These are phyloP conservation scores for Erucastrum elatum DNA, from an alignment of 345 rosid genomes.

Conservation along the genomic window DNA sequence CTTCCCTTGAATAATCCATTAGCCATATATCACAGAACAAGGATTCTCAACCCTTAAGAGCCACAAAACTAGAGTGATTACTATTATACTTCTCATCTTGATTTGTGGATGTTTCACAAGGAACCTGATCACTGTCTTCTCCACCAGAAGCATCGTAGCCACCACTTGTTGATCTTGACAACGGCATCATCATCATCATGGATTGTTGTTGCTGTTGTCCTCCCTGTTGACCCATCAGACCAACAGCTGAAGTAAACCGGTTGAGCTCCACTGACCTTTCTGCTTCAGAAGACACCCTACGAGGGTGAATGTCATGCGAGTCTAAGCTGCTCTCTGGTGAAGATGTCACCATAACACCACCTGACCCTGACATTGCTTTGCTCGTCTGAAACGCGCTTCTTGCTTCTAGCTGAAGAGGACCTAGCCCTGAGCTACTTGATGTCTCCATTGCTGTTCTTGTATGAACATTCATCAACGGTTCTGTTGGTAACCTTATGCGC, in stretches of 20 bases:
- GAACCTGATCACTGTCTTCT: neutral
- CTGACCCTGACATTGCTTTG: neutral
- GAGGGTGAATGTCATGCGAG: neutral
- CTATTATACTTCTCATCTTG: constrained; percentile 25
- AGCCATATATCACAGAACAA: too few species aligned
- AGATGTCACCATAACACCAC: neutral
- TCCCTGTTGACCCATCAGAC: constrained; percentile 24
- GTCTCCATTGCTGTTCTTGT: neutral
- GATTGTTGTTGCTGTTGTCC: constrained; percentile 33
- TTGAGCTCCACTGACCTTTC: neutral
- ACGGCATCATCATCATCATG: constrained; percentile 16
- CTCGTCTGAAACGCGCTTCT: neutral
- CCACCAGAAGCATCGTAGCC: neutral
- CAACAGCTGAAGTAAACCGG: neutral
- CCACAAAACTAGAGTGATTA: too few species aligned
- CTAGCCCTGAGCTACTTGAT: neutral
- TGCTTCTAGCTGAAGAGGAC: neutral
- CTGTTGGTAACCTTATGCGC: neutral
- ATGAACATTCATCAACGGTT: neutral
- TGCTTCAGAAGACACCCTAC: neutral
- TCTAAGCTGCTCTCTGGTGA: neutral
- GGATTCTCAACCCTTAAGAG: too few species aligned
- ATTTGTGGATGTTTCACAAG: neutral
- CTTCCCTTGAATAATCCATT: too few species aligned
- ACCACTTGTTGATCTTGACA: neutral